A percentile compares a stretch with the other conserved stretches of the same genome.
Evolutionary conservation across 257 asterid species (phyloP).

Genomic region (Marsdenia floribunda): DNA sequence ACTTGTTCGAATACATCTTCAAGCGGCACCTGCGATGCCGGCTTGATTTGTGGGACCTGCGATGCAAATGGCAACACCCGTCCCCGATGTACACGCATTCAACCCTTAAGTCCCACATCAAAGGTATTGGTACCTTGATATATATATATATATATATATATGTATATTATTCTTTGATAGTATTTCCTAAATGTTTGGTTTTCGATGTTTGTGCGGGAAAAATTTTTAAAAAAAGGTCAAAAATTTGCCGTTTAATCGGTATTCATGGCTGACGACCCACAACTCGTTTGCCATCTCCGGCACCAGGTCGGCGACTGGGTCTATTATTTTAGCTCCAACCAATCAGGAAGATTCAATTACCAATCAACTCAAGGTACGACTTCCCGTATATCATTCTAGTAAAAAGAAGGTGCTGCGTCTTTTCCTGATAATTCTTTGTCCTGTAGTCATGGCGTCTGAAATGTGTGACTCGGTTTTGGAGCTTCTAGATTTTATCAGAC

Average conservation of each 20-base stretch:
- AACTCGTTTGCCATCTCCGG: constrained; percentile 64
- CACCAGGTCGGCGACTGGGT: constrained; percentile 47
- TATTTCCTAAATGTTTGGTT: not conserved
- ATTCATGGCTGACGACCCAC: constrained; percentile 86
- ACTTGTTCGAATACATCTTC: constrained; percentile 46
- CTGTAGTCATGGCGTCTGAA: not conserved
- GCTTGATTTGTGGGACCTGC: constrained; percentile 58
- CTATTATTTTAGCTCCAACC: constrained; percentile 54
- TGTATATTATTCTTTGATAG: not conserved
- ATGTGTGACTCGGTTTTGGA: not conserved
- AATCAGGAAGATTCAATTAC: constrained; percentile 69
- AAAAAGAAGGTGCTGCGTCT: not conserved
- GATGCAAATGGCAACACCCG: constrained; percentile 69
- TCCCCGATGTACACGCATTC: constrained; percentile 64
- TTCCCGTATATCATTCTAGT: not conserved
- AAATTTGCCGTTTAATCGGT: constrained; percentile 55
- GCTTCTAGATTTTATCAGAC: not conserved
- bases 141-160: not conserved
- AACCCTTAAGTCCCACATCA: constrained; percentile 55
- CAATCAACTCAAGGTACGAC: constrained; percentile 50
- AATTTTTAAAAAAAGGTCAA: constrained; percentile 12
- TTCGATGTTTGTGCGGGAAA: not conserved
- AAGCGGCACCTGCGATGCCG: constrained; percentile 48
- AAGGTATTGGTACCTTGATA: constrained; percentile 24
- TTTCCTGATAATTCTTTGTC: not conserved